Conservation (phyloP, 176 grass and related monocot species). For the Juncus inflexus region DNA sequence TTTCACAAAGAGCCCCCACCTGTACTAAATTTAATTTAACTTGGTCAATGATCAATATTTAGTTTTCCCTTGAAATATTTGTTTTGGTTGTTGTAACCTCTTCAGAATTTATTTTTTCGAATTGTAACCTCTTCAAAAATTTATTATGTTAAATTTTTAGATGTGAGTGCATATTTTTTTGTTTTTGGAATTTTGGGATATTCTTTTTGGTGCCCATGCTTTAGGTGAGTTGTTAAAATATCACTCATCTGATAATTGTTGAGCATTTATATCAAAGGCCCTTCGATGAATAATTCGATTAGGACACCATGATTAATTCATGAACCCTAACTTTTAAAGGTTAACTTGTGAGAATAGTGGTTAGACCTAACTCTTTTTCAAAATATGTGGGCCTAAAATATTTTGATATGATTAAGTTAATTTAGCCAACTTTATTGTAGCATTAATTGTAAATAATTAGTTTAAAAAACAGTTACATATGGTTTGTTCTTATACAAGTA, state of each 20-base stretch:
- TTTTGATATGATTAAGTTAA: no score
- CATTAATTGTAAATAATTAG: no score
- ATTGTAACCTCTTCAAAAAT: no score
- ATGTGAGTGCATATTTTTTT: slow-evolving; percentile 13
- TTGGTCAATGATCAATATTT: no score
- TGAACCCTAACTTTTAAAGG: slow-evolving; percentile 20
- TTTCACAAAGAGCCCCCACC: not conserved
- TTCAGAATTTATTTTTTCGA: no score
- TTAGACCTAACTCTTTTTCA: slow-evolving; percentile 22
- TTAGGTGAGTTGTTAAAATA: slow-evolving; percentile 32
- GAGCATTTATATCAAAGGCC: slow-evolving; percentile 8
- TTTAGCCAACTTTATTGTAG: no score
- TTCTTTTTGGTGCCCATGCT: not conserved
- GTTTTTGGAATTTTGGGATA: not conserved
- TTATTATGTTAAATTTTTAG: no score
- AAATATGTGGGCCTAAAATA: not conserved
- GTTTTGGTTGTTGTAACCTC: no score
- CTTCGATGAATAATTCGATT: slow-evolving; percentile 22
- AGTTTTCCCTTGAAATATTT: no score
- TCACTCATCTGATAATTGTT: slow-evolving; percentile 20
- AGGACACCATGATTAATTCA: slow-evolving; percentile 7
- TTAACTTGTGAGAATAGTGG: slow-evolving; percentile 16
- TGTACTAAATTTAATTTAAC: no score
- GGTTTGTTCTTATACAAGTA: no score
- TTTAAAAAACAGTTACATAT: no score